Base-by-base conservation (phyloP, 306 rosid species). In the Coriaria nepalensis region DNA sequence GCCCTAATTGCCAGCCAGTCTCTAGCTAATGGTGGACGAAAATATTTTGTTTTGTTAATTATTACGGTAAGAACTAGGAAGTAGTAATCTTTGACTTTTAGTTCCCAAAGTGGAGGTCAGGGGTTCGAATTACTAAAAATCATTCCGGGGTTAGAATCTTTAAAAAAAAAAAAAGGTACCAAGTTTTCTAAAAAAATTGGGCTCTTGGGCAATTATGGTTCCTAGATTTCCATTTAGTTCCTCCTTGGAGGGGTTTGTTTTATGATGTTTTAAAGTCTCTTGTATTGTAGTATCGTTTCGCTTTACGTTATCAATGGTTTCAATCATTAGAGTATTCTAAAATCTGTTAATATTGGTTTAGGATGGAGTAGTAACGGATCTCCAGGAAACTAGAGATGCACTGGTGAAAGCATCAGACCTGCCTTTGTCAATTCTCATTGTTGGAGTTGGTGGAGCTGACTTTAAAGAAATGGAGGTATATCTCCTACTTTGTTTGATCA, bases 301-400 rank as follows among this genome's bases (percentile, higher is more conserved):
- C 36, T 41, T 64, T 70, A 7, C 54, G 20, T 38, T 49, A 43
- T 56, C 45, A 8, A 57, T 43, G 13, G 9, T 53, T 43, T 49
- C 44, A 44, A 58, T 40, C 35, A 42, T 52, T 55, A 20, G 14
- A 47, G 57, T 59, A 38, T 45, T 50, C 59, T 60, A 69, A 73
- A 67, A 50, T 43, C 57, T 61, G 52, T 45, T 53, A 37, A 55
- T 43, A 55, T 62, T 54, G 50, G 59, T 40, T 10, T 71, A 92
- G 99, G 99, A 92, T 68, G 99, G 99, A 75, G 99, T 92, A 9
- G 99, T 92, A 40, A 92, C 99, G 50, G 99, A 92, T 80, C 94
- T 86, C 63, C 99, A 92, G 78, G 99, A 92, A 86, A 92, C 99
- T 69, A 82, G 72, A 79, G 99, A 92, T 52, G 99, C 99, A 33